Conservation (phyloP, 1,139 yeast species). For the Candida labiduridarum region DNA sequence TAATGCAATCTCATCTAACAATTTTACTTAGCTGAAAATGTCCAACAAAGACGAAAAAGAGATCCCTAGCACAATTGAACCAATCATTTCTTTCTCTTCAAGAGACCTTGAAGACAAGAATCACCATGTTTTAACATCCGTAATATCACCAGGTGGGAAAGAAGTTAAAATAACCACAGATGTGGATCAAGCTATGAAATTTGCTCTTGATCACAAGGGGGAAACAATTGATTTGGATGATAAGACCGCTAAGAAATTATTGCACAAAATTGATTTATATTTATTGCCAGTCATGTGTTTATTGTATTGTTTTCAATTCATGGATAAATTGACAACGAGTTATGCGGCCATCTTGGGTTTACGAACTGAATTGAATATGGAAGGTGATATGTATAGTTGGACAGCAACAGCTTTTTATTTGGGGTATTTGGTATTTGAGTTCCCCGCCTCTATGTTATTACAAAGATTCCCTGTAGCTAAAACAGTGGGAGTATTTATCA, state of each 20-base stretch:
- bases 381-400: constrained; percentile 56
- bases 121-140: constrained; percentile 25
- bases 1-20: background rate
- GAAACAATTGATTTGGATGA: constrained; percentile 21
- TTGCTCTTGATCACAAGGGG: constrained; percentile 22
- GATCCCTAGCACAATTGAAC: constrained; percentile 2
- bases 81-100: constrained; percentile 11
- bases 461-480: constrained; percentile 38
- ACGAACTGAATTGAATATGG: constrained; percentile 48
- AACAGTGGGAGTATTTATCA: constrained; percentile 24
- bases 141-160: constrained; percentile 31
- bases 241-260: constrained; percentile 20
- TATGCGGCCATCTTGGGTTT: constrained; percentile 66
- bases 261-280: constrained; percentile 54
- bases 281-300: constrained; percentile 58
- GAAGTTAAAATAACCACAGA: constrained; percentile 31
- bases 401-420: constrained; percentile 58
- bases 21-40: background rate
- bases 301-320: constrained; percentile 61
- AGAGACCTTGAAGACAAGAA: constrained; percentile 8
- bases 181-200: constrained; percentile 38
- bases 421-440: constrained; percentile 52
- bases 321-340: constrained; percentile 64
- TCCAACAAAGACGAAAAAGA: constrained; percentile 3
- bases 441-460: constrained; percentile 44